Evolutionary conservation across 1,139 yeast species (phyloP).

Genomic region (Hyphopichia burtonii): DNA sequence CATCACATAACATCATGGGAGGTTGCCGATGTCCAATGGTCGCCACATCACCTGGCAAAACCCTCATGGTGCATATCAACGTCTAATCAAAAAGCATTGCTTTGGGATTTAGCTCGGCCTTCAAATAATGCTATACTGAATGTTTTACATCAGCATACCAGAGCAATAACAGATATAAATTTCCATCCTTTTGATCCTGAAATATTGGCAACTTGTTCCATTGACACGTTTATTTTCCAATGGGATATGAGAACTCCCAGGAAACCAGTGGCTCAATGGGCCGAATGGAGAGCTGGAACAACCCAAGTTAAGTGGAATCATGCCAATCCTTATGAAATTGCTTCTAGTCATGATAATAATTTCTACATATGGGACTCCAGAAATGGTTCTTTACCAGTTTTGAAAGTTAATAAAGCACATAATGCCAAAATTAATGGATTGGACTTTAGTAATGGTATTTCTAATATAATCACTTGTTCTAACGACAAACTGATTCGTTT

Average conservation of each 20-base stretch:
- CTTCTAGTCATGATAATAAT: constrained; percentile 81
- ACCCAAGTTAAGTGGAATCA: constrained; percentile 94
- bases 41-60: constrained; percentile 74
- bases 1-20: constrained; percentile 96
- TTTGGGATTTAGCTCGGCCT: constrained; percentile 86
- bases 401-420: constrained; percentile 67
- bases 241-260: constrained; percentile 90
- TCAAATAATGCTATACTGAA: constrained; percentile 79
- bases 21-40: constrained; percentile 98
- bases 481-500: constrained; percentile 84
- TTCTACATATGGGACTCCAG: constrained; percentile 87
- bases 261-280: constrained; percentile 71
- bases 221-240: constrained; percentile 79
- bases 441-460: constrained; percentile 67
- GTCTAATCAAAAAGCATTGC: constrained; percentile 89
- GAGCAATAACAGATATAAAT: constrained; percentile 95
- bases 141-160: constrained; percentile 81
- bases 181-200: constrained; percentile 89
- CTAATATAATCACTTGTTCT: constrained; percentile 73
- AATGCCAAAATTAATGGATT: constrained; percentile 82
- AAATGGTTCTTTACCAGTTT: constrained; percentile 74
- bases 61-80: constrained; percentile 94
- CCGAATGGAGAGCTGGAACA: constrained; percentile 95
- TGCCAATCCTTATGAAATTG: constrained; percentile 69
- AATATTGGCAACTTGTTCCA: constrained; percentile 87